Evolutionary conservation across 208 protist species (phyloP), one percentile per base, ranked within the genome.

Genomic region (Balamuthia mandrillaris): DNA sequence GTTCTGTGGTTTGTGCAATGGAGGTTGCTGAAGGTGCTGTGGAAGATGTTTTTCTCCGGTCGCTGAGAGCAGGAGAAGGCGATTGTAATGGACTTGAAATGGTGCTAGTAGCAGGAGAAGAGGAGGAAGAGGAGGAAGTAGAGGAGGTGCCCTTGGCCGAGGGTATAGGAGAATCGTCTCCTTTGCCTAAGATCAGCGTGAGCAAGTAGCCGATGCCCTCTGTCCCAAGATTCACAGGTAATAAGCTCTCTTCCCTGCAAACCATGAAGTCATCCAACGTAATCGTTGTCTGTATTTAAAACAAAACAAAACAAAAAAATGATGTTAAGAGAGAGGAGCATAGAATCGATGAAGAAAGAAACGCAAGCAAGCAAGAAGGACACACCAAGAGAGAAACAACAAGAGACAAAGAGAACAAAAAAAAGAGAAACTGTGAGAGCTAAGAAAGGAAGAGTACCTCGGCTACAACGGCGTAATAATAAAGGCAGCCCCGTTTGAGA

Each of bases 401-500:
- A 21, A 61, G 5, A 18, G 7, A 18, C 7, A 61, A 21, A 5
- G n/a, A 24, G n/a, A 18, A 21, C 7, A 18, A 7, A 61, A 24
- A 29, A 18, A 61, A 18, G 24, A 6, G 16, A 41, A 16, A 12
- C n/a, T 24, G 33, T 5, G 66, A 41, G 66, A 42, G 16, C 42
- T 21, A 18, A 33, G n/a, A 18, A 21, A n/a, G n/a, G n/a, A n/a
- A n/a, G n/a, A 39, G 29, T 78, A 79, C 70, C 70, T 79, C 70
- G 0, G 70, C 51, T 27, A 58, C 60, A 31, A 79, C 70, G 33
- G 52, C 70, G 33, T 79, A 79, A 49, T 79, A 79, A 31, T 79
- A 33, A 24, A 79, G 35, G 70, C 70, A 79, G 14, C 70, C 70
- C 3, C 70, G 70, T 33, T 79, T 79, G 45, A 79, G 70, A 24